Evolutionary conservation across 129 eudicot species (phyloP), one percentile per base, ranked within the genome.

Genomic region (Flaveria brownii): DNA sequence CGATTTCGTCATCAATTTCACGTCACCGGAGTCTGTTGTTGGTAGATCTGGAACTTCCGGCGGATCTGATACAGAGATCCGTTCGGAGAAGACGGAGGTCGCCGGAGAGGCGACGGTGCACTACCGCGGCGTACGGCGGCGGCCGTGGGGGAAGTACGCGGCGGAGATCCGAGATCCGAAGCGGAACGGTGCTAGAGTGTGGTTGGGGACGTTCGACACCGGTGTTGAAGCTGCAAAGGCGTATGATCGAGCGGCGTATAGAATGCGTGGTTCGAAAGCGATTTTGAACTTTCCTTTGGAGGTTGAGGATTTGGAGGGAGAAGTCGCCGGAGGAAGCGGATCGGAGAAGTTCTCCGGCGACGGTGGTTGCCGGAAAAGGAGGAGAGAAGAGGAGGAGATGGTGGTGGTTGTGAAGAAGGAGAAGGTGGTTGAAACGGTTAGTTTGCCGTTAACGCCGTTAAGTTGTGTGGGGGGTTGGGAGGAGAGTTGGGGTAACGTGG

Each of bases 111-210:
- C 30, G 62, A 46, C 59, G 49, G 43, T 78, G 7, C 82, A 78
- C 39, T 78, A 78, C 60, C 46, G 82, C 46, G 82, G 82, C 8
- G 82, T 78, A 28, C 49, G 82, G 17, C 41, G 82, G 46, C 15
- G 82, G 51, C 82, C 82, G 7, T 78, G 82, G 82, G 82, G 82
- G 3, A 78, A 78, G 76, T 78, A 43, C 55, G 82, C 82, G 7
- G 82, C 82, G 15, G 82, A 78, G 71, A 78, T 78, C 18, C 47
- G 82, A 56, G 82, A 78, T 28, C 82, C 82, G 16, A 78, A 78
- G 17, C 82, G 82, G 17, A 78, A 78, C 12, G 82, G 82, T 6
- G 52, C 41, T 2, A 78, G 82, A 47, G 71, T 70, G 14, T 77
- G 81, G 81, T 42, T 77, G 13, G 81, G 81, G 69, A 77, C 81